Base-by-base conservation (phyloP, 768 basidiomycete genomes). In the Coprinopsis cinerea region DNA sequence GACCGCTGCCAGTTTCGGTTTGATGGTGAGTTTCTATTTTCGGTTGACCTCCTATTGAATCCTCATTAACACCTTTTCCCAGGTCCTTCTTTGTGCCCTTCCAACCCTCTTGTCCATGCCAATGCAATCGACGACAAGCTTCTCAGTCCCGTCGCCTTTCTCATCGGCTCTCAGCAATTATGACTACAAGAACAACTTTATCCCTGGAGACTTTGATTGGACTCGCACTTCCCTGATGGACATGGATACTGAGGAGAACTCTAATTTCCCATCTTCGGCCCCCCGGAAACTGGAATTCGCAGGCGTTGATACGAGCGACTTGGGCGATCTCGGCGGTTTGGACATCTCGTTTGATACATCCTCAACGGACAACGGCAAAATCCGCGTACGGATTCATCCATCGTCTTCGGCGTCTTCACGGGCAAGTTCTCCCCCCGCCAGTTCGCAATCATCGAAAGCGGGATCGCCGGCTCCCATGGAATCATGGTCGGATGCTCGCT, bases 51-150 rank as follows among this genome's bases (percentile, higher is more conserved):
- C 35, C 28, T 36, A 49, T 37, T 48, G 32, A 48, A 39, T 41
- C 36, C 20, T 45, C 30, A 36, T n/a, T n/a, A n/a, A n/a, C n/a
- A 26, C 26, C n/a, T 13, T 36, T 20, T 47, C 35, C 36, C 72
- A 88, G 81, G 85, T 86, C 57, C 76, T 90, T 40, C 74, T 89
- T 37, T 89, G 85, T 57, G 85, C 85, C 2, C 75, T 90, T 23
- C 88, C 88, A 14, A 78, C 82, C 18, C 74, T 90, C 37, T 75
- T 89, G n/a, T 82, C 86, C 18, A 71, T 86, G 68, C 76, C 83
- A 44, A 67, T 79, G 53, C 79, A 82, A 53, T 69, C 74, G 18
- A 58, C 76, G 43, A 73, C 78, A 40, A 72, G 73, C 54, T 81
- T 84, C 61, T 74, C 78, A 22, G 64, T 81, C 50, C 77, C 83